Evolutionary conservation across 345 rosid genomes (phyloP), one percentile per base, ranked within the genome.

Genomic region (Odontarrhena argentea): DNA sequence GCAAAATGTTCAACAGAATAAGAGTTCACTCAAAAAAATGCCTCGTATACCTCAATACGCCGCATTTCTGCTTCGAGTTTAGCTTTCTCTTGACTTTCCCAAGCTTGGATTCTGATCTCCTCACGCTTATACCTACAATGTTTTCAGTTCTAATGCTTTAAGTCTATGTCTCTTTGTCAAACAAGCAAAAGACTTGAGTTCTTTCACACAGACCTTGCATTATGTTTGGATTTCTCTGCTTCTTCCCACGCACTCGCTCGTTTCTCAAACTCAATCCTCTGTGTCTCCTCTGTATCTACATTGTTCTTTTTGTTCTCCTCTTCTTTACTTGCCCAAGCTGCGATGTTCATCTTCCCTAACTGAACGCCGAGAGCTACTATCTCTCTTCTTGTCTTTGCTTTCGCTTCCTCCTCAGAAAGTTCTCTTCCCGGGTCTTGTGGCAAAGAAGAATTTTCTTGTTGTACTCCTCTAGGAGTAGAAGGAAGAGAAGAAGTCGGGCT

Each of bases 301-400:
- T 55, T 68, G 11, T 62, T 66, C 3, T 52, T 35, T 1, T 32
- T 43, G 53, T 43, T 81, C 38, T 83, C 84, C 73, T 87, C 88
- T 32, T 83, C 96, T 77, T 84, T 87, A 71, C 98, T 86, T 38
- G 96, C 98, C 98, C 98, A 92, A 30, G 98, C 93, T 9, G 96
- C 91, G 34, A 92, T 89, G 70, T 84, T 92, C 76, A 78, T 79
- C 80, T 92, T 92, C 76, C 98, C 98, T 46, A 92, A 76, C 67
- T 87, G 89, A 30, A 82, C 79, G 25, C 96, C 98, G 3, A 92
- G 85, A 44, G 79, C 88, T 71, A 92, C 81, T 51, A 92, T 92
- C 76, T 92, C 98, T 76, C 82, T 83, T 74, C 95, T 87, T 11
- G 98, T 92, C 70, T 82, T 89, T 63, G 80, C 71, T 62, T 87